Evolutionary conservation across 768 basidiomycete species (phyloP).

Genomic region (Rickenella mellea): DNA sequence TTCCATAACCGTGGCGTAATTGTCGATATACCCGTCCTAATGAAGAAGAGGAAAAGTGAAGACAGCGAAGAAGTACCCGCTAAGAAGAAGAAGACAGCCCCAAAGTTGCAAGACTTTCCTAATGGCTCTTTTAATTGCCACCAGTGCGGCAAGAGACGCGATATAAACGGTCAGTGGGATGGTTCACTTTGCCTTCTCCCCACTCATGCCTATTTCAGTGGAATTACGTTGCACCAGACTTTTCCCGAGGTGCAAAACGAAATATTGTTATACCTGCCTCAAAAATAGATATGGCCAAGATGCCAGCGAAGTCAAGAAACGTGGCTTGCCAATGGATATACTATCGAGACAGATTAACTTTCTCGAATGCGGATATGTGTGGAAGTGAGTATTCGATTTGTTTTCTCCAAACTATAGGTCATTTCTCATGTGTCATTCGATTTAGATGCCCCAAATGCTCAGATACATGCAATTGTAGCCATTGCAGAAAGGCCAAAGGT

Average conservation of each 20-base stretch:
- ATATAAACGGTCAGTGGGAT: slow-evolving; percentile 31
- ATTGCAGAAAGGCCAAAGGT: slow-evolving; percentile 56
- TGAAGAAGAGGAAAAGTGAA: slow-evolving; percentile 4
- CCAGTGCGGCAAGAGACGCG: slow-evolving; percentile 60
- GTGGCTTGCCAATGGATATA: slow-evolving; percentile 2
- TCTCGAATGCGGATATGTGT: neutral
- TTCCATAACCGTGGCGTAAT: too few species aligned
- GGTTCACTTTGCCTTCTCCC: neutral
- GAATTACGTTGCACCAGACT: neutral
- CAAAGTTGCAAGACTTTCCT: slow-evolving; percentile 23
- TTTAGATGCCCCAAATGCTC: slow-evolving; percentile 62
- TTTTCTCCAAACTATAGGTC: neutral
- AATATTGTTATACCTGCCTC: slow-evolving; percentile 59
- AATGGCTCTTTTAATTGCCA: slow-evolving; percentile 51
- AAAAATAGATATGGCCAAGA: slow-evolving; percentile 58
- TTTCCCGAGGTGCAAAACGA: slow-evolving; percentile 32
- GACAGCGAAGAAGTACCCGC: slow-evolving; percentile 10
- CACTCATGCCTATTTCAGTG: neutral
- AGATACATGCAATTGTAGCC: slow-evolving; percentile 56
- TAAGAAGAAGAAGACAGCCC: slow-evolving; percentile 9
- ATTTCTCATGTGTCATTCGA: neutral
- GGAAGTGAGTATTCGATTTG: neutral
- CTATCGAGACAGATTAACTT: neutral
- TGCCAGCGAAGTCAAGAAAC: slow-evolving; percentile 28
- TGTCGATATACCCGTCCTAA: too few species aligned